Percentiles rank a stretch among this genome's conserved stretches.
phyloP scores from a whole-genome alignment of 1,139 yeast species.

The Blastobotrys capitulatus region DNA sequence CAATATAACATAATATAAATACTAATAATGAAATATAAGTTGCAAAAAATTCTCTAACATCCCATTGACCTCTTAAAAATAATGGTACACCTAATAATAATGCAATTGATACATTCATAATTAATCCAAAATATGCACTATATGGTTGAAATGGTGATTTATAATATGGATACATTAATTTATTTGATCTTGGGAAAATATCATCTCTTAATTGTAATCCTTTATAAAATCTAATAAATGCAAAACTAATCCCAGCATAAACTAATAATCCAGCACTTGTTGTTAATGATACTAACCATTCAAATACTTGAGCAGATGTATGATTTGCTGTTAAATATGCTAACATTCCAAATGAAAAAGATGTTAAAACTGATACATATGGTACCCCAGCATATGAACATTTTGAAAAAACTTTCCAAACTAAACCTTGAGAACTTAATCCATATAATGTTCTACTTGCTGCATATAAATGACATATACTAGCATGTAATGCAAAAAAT shows the following conservation, averaged over 20 bases:
- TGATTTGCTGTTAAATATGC: constrained; percentile 56
- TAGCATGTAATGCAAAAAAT: constrained; percentile 71
- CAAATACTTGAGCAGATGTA: constrained; percentile 60
- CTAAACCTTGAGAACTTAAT: constrained; percentile 62
- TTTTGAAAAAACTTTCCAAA: constrained; percentile 53
- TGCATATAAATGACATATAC: constrained; percentile 71
- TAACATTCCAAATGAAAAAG: constrained; percentile 56
- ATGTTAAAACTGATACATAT: constrained; percentile 56
- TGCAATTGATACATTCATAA: constrained; percentile 51
- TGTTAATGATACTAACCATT: constrained; percentile 56
- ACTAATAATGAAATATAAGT: constrained; percentile 61
- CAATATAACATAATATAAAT: constrained; percentile 48
- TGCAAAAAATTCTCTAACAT: constrained; percentile 56
- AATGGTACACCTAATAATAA: constrained; percentile 64
- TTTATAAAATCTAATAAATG: constrained; percentile 63
- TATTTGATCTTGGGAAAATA: constrained; percentile 24
- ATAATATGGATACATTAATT: constrained; percentile 50
- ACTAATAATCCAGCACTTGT: constrained; percentile 68
- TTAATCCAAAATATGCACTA: constrained; percentile 60
- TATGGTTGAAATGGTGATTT: constrained; percentile 75
- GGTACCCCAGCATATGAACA: constrained; percentile 71
- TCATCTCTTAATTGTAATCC: constrained; percentile 52
- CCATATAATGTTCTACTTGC: constrained; percentile 76
- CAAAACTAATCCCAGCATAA: constrained; percentile 78
- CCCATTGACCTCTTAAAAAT: constrained; percentile 57